These are phyloP conservation scores for Ceratocystis destructans DNA, from an alignment of 2,329 filamentous ascomycete species.

Conservation along the genomic window DNA sequence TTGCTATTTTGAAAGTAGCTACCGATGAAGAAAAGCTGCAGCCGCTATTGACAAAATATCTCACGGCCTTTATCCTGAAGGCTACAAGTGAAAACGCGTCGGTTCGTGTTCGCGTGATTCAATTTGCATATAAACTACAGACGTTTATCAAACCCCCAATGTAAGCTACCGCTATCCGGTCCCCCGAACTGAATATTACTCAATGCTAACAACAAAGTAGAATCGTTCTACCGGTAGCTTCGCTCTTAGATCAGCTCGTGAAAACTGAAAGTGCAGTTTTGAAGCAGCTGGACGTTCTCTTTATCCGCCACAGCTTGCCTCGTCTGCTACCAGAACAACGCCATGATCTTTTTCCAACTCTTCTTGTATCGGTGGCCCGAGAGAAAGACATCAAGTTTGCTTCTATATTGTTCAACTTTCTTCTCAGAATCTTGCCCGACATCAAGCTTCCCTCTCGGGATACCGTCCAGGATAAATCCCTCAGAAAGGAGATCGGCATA, in stretches of 20 bases:
- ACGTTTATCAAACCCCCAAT: conserved; percentile 40
- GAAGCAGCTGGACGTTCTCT: conserved; percentile 75
- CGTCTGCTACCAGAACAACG: conserved; percentile 45
- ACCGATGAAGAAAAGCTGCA: conserved; percentile 76
- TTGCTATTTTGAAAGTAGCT: conserved; percentile 63
- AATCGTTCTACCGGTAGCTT: conserved; percentile 70
- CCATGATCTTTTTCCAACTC: conserved; percentile 55
- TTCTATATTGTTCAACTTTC: conserved; percentile 58
- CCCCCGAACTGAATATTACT: background rate
- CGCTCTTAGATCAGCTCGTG: conserved; percentile 81
- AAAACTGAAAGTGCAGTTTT: conserved; percentile 57
- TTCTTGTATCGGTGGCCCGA: conserved; percentile 52
- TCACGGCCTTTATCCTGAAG: conserved; percentile 74
- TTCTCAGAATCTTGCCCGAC: conserved; percentile 61
- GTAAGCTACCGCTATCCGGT: conserved; percentile 26
- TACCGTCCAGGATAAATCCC: conserved; percentile 58
- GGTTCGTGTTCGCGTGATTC: conserved; percentile 61
- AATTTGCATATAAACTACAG: conserved; percentile 38
- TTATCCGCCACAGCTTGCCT: conserved; percentile 66
- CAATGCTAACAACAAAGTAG: conserved; percentile 25
- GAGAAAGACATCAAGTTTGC: conserved; percentile 34
- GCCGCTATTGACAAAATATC: conserved; percentile 60
- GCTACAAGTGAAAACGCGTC: conserved; percentile 64
- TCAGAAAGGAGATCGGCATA: conserved; percentile 55
- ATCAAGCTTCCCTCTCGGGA: conserved; percentile 61